A percentile compares a stretch with the other conserved stretches of the same genome.
Conservation (phyloP, 345 rosid species). For the Firmiana major region DNA sequence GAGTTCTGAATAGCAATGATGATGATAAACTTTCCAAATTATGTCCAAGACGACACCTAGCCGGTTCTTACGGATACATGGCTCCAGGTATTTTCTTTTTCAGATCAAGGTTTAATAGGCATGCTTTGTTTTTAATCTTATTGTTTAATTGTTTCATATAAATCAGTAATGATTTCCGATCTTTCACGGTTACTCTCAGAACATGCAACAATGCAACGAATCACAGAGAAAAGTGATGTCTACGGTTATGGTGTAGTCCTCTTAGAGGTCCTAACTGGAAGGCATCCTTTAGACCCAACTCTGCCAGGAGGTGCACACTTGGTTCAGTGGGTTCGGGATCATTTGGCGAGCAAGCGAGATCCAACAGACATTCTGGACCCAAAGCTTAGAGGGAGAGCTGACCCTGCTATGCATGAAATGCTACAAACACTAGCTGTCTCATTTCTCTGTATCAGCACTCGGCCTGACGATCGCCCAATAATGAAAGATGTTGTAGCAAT, state of each 20-base stretch:
- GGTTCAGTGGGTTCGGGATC: slow-evolving; percentile 90
- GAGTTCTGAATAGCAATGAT: slow-evolving; percentile 31
- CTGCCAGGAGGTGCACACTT: slow-evolving; percentile 73
- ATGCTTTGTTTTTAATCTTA: neutral
- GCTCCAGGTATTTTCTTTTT: slow-evolving; percentile 68
- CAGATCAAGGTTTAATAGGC: neutral
- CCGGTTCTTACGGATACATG: slow-evolving; percentile 97
- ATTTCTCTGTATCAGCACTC: slow-evolving; percentile 61
- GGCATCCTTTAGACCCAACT: slow-evolving; percentile 90
- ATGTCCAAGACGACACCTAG: slow-evolving; percentile 62
- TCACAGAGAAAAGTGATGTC: slow-evolving; percentile 87
- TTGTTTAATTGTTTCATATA: neutral
- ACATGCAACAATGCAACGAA: slow-evolving; percentile 72
- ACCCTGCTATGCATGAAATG: slow-evolving; percentile 86
- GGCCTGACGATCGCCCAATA: slow-evolving; percentile 59
- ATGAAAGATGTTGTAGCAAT: slow-evolving; percentile 94
- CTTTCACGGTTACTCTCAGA: slow-evolving; percentile 37
- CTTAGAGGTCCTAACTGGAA: slow-evolving; percentile 79
- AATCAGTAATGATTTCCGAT: neutral
- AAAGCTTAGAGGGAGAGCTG: slow-evolving; percentile 69
- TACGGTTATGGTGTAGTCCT: slow-evolving; percentile 85
- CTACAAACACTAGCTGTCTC: slow-evolving; percentile 88
- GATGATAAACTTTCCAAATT: slow-evolving; percentile 37
- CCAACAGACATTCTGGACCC: slow-evolving; percentile 69
- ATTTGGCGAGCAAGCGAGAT: slow-evolving; percentile 54